A percentile compares a stretch with the other conserved stretches of the same genome.
Conservation (phyloP, 1,284 basidiomycete genomes). For the Cryptococcus floricola region DNA sequence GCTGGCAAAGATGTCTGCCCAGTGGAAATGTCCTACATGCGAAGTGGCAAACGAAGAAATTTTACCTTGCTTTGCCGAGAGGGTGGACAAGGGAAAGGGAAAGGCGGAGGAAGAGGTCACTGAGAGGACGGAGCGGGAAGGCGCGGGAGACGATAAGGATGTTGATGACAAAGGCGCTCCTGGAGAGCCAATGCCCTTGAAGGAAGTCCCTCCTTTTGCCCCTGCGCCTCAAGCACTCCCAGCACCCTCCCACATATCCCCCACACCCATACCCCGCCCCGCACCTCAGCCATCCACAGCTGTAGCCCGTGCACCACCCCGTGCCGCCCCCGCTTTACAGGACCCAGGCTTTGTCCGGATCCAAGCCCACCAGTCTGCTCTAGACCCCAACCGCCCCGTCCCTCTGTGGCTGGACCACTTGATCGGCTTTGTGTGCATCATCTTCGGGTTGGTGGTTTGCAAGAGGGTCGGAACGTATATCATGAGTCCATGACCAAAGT, state of each 20-base stretch:
- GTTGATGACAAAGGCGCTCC: background rate
- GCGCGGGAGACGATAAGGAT: background rate
- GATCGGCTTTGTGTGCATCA: background rate
- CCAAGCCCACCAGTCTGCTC: background rate
- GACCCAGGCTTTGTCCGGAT: background rate
- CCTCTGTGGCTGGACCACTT: conserved; percentile 4
- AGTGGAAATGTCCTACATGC: conserved; percentile 77
- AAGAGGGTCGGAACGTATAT: background rate
- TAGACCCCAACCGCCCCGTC: background rate
- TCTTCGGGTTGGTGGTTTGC: background rate
- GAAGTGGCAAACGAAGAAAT: conserved; percentile 63
- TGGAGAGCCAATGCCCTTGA: background rate
- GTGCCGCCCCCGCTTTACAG: background rate
- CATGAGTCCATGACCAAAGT: background rate
- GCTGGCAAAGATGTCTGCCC: conserved; percentile 72
- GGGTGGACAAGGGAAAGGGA: background rate
- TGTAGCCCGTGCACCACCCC: background rate
- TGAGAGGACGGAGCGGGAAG: background rate
- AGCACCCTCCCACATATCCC: background rate
- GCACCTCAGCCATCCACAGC: background rate
- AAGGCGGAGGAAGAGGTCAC: background rate
- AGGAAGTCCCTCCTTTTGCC: background rate
- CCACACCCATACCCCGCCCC: too few species aligned
- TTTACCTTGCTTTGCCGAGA: conserved; percentile 49
- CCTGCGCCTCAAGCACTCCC: background rate